Percentiles rank a stretch among this genome's conserved stretches.
Evolutionary conservation across 176 grass and related monocot genomes (phyloP).

Genomic region (Rhynchospora tenuis): DNA sequence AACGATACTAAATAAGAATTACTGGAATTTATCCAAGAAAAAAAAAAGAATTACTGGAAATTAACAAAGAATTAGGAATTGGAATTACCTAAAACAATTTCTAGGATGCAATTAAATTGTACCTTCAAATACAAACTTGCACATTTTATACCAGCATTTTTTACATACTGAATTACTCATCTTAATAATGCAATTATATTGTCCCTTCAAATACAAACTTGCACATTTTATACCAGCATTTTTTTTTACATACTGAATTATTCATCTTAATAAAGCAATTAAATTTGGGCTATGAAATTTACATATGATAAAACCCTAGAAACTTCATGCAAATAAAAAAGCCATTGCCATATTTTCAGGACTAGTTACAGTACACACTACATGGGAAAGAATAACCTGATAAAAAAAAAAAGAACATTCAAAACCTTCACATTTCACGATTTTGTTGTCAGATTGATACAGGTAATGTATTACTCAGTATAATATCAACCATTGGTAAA

Average conservation of each 20-base stretch:
- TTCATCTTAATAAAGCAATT: not conserved
- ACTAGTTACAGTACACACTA: conserved; percentile 12
- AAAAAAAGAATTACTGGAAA: not conserved
- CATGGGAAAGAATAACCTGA: conserved; percentile 9
- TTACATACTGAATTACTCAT: too few species aligned
- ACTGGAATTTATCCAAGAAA: too few species aligned
- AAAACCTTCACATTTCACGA: not conserved
- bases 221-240: not conserved
- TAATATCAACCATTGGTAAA: not conserved
- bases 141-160: too few species aligned
- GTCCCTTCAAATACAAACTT: not conserved
- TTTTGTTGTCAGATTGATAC: not conserved
- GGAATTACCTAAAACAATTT: not conserved
- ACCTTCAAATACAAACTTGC: too few species aligned
- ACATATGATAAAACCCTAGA: not conserved
- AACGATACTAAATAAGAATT: not conserved
- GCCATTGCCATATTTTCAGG: not conserved
- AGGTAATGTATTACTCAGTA: not conserved
- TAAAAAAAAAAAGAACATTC: not conserved
- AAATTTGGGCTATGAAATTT: not conserved
- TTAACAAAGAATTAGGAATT: not conserved
- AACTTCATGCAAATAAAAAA: not conserved
- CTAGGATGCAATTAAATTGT: too few species aligned
- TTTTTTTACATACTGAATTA: not conserved
- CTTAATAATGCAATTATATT: too few species aligned